These are phyloP conservation scores for Hericium erinaceus DNA, from an alignment of 768 basidiomycete species.

Conservation along the genomic window DNA sequence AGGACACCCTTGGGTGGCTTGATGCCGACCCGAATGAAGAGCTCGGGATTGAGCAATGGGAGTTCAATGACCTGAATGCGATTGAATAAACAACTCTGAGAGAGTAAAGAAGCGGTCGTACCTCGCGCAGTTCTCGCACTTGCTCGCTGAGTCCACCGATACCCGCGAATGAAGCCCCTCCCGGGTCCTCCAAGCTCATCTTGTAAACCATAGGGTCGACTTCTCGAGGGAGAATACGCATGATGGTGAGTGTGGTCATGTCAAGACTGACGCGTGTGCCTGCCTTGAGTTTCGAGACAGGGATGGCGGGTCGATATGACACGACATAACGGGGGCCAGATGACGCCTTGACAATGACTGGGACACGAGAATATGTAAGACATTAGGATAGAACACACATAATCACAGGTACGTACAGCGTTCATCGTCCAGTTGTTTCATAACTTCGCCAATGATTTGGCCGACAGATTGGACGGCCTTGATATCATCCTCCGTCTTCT, in stretches of 20 bases:
- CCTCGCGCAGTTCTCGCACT: conserved; percentile 93
- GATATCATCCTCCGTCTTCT: conserved; percentile 97
- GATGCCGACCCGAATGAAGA: conserved; percentile 94
- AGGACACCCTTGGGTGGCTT: conserved; percentile 94
- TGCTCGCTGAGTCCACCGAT: conserved; percentile 95
- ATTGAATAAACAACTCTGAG: neutral
- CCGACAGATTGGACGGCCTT: conserved; percentile 98
- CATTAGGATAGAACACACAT: neutral
- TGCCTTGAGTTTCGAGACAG: conserved; percentile 84
- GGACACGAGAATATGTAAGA: neutral
- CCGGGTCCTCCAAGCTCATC: conserved; percentile 98
- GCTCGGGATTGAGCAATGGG: conserved; percentile 86
- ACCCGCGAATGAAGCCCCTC: conserved; percentile 90
- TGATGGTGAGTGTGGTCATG: conserved; percentile 98
- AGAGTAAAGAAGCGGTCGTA: conserved; percentile 25
- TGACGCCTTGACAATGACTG: conserved; percentile 97
- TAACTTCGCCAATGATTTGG: conserved; percentile 97
- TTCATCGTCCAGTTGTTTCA: conserved; percentile 97
- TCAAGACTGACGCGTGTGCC: conserved; percentile 95
- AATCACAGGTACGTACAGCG: conserved; percentile 55
- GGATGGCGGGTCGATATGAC: conserved; percentile 88
- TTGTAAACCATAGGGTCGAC: conserved; percentile 98
- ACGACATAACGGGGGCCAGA: conserved; percentile 98
- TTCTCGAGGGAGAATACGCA: conserved; percentile 96
- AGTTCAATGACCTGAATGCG: conserved; percentile 79